phyloP scores from a whole-genome alignment of 352 stramenopile species.

The Pythium catenulatum region DNA sequence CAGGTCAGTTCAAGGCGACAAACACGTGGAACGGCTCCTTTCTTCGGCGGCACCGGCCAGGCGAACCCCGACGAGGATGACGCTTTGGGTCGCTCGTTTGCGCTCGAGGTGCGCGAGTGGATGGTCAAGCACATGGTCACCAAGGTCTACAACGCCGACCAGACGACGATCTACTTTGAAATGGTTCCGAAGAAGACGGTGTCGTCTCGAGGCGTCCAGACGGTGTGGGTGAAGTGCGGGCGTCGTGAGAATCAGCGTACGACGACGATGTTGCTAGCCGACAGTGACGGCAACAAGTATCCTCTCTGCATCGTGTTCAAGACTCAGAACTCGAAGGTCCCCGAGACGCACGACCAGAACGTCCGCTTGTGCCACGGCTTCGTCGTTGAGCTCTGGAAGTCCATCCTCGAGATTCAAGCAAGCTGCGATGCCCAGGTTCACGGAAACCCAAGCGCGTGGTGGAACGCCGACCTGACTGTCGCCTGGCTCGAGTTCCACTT shows the following conservation, averaged over 20 bases:
- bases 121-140: background rate
- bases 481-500: constrained; percentile 66
- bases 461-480: constrained; percentile 50
- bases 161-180: constrained; percentile 32
- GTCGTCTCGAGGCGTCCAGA: background rate
- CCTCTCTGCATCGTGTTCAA: constrained; percentile 62
- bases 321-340: constrained; percentile 10
- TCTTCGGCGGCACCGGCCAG: background rate
- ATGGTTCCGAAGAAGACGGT: constrained; percentile 48
- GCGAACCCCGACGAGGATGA: background rate
- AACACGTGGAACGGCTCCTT: constrained; percentile 3
- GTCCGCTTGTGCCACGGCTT: constrained; percentile 23
- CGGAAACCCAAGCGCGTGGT: constrained; percentile 56
- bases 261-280: constrained; percentile 59
- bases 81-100: background rate
- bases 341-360: constrained; percentile 31
- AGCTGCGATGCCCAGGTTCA: constrained; percentile 41
- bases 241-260: constrained; percentile 59
- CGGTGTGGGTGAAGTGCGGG: constrained; percentile 45
- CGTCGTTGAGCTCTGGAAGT: background rate
- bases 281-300: constrained; percentile 59
- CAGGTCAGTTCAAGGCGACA: background rate
- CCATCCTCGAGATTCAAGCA: constrained; percentile 1
- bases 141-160: constrained; percentile 25
- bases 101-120: background rate